Evolutionary conservation across 768 basidiomycete genomes (phyloP).

Genomic region (Goffeauzyma gilvescens): DNA sequence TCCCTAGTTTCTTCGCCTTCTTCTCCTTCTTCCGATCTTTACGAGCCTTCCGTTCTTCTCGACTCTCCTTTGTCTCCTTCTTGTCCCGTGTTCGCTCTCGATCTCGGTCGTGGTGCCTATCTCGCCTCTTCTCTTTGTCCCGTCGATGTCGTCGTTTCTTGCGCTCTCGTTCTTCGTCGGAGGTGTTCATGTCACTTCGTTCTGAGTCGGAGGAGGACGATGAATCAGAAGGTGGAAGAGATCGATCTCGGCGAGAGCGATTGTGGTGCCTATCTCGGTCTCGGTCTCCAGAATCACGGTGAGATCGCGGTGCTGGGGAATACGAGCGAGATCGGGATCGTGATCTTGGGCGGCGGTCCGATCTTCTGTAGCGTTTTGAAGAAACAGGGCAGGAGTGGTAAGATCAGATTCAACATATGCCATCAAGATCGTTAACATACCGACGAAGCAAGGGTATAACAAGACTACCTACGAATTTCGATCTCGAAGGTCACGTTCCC

Average conservation of each 20-base stretch:
- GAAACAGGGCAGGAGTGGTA: background rate
- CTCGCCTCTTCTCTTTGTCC: slow-evolving; percentile 14
- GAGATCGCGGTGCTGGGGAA: slow-evolving; percentile 1
- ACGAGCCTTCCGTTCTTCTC: slow-evolving; percentile 14
- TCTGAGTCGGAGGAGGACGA: slow-evolving; percentile 16
- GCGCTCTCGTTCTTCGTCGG: too few relatives aligned
- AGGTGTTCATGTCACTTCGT: slow-evolving; percentile 11
- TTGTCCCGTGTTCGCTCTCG: slow-evolving; percentile 20
- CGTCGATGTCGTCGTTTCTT: too few relatives aligned
- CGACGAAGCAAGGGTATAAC: background rate
- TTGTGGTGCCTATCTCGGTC: slow-evolving; percentile 9
- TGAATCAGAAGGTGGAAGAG: slow-evolving; percentile 4
- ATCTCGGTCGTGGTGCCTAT: too few relatives aligned
- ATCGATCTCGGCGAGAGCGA: slow-evolving; percentile 9
- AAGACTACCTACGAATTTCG: background rate
- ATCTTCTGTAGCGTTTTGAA: background rate
- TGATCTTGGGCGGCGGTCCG: slow-evolving; percentile 4
- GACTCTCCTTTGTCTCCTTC: slow-evolving; percentile 36
- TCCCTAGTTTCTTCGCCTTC: slow-evolving; percentile 10
- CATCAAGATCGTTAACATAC: background rate
- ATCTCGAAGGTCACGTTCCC: background rate
- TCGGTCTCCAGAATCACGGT: slow-evolving; percentile 1
- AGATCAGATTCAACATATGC: background rate
- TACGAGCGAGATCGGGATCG: slow-evolving; percentile 6
- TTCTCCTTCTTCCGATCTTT: slow-evolving; percentile 20